These are phyloP conservation scores for Trichosporon sp. DNA, from an alignment of 1,284 basidiomycete genomes.

Conservation along the genomic window DNA sequence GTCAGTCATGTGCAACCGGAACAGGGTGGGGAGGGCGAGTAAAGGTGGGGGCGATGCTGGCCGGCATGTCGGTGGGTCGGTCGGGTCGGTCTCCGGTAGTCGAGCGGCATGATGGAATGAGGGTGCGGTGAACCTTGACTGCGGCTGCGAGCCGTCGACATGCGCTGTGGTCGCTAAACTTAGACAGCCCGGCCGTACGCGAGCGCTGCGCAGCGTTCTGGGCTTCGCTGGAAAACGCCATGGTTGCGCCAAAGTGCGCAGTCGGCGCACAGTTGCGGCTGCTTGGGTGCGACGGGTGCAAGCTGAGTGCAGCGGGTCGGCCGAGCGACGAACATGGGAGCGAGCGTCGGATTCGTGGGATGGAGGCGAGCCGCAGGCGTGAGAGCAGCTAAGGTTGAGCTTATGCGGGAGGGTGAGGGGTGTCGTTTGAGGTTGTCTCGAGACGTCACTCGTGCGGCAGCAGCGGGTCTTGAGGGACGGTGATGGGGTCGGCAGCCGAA, in stretches of 20 bases:
- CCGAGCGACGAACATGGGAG: not conserved
- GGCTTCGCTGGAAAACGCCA: not conserved
- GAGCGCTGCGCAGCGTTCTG: not conserved
- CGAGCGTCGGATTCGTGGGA: not conserved
- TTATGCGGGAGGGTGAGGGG: not conserved
- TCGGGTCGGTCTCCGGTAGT: not conserved
- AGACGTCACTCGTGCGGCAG: no score
- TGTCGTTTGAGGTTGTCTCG: not conserved
- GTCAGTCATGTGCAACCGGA: conserved; percentile 1
- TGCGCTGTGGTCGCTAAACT: not conserved
- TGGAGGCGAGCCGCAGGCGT: not conserved
- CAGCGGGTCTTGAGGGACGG: no score
- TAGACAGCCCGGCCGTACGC: not conserved
- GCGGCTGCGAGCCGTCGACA: not conserved
- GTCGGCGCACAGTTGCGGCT: not conserved
- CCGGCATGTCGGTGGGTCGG: not conserved
- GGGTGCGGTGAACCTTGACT: not conserved
- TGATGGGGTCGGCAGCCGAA: not conserved
- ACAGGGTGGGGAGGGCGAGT: not conserved
- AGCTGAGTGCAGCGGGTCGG: no score
- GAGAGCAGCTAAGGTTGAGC: not conserved
- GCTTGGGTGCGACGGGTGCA: no score
- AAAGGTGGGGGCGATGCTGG: not conserved
- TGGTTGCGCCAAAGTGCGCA: not conserved
- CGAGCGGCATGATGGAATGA: not conserved